Evolutionary conservation across 805 yeast species (phyloP), one percentile per base, ranked within the genome.

Genomic region (Kluyveromyces siamensis): DNA sequence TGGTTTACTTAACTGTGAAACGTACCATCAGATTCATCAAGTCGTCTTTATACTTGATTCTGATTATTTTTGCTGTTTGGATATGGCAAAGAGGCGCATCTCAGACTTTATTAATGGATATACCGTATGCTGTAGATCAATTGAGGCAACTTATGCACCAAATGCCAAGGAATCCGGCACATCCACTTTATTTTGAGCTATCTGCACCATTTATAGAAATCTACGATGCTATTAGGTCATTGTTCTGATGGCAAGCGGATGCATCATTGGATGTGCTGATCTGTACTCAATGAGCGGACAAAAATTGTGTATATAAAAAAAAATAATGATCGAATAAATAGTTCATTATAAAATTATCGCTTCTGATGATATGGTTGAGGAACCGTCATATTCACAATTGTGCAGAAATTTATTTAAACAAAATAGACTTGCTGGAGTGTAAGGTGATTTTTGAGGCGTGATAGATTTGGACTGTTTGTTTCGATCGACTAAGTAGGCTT

Each of bases 41-140:
- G 18, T 43, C 45, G 18, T 43, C 45, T n/a, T 11, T 16, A n/a
- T 43, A 43, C 33, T 21, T 43, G 14, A 43, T 43, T 17, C n/a
- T 43, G 27, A 11, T 35, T 4, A 25, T 33, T 17, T 13, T 35
- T 4, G 38, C 38, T 11, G 27, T 43, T 17, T 43, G 27, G 21
- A 38, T 43, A n/a, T 43, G 45, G 45, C 45, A 43, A 14, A 30
- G 45, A 43, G 45, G 45, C 16, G 39, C 21, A 14, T 30, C 45
- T 5, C 38, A 43, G 25, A 38, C 36, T 4, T 13, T 43, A 11
- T 18, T 43, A 25, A 43, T 43, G 45, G 45, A 43, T 35, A 18
- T 43, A n/a, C 45, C 45, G 33, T 43, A 16, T 19, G 17, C 33
- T 37, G 39, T 33, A 13, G 45, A 43, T 7, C 35, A 27, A 33